Conservation (phyloP, 495 filamentous ascomycete species). For the Hypoxylon perforatum region DNA sequence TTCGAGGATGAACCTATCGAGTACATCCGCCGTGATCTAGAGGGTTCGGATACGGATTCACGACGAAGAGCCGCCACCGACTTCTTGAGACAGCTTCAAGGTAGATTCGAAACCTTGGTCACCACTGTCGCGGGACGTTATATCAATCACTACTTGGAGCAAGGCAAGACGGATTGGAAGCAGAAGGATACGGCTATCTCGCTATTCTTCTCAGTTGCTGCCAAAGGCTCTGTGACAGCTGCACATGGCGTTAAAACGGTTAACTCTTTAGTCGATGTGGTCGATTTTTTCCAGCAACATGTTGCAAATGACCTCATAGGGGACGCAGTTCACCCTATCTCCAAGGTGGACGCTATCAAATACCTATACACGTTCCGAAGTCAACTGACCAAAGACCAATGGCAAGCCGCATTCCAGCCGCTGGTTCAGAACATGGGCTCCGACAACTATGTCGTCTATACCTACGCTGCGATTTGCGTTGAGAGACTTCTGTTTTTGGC, state of each 20-base stretch:
- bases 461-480: constrained; percentile 93
- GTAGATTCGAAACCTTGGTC: constrained; percentile 85
- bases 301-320: constrained; percentile 84
- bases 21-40: constrained; percentile 94
- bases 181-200: constrained; percentile 97
- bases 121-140: constrained; percentile 84
- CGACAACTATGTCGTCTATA: constrained; percentile 93
- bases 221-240: constrained; percentile 85
- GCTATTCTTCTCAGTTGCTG: constrained; percentile 92
- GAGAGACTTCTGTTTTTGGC: constrained; percentile 87
- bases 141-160: constrained; percentile 79
- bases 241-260: constrained; percentile 89
- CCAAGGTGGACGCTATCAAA: constrained; percentile 97
- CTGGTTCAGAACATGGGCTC: constrained; percentile 90
- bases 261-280: constrained; percentile 83
- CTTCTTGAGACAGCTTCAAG: constrained; percentile 86
- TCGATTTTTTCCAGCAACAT: constrained; percentile 91
- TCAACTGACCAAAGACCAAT: constrained; percentile 84
- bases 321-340: constrained; percentile 76
- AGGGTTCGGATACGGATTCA: constrained; percentile 96
- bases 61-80: constrained; percentile 91
- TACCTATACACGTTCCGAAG: constrained; percentile 96
- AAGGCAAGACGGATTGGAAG: constrained; percentile 85
- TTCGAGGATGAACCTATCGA: constrained; percentile 99
- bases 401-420: constrained; percentile 87